phyloP scores from a whole-genome alignment of 208 protist species.

The Crithidia brevicula region DNA sequence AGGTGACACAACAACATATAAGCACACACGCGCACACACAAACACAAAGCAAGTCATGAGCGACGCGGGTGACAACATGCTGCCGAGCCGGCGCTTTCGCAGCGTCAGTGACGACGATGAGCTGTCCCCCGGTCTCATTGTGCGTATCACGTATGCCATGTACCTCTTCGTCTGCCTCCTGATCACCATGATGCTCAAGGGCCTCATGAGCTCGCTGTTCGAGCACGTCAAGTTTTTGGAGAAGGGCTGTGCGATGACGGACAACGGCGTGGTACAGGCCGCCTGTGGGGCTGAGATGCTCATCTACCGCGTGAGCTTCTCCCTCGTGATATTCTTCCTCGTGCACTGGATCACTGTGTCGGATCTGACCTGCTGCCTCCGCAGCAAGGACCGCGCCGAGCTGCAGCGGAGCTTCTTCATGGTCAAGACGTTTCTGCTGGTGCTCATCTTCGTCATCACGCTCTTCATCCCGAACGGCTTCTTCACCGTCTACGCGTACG shows the following conservation, averaged over 20 bases:
- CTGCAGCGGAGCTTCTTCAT: constrained; percentile 86
- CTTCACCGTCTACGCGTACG: constrained; percentile 81
- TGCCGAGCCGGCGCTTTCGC: constrained; percentile 23
- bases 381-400: constrained; percentile 65
- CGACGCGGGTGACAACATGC: constrained; percentile 14
- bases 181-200: constrained; percentile 59
- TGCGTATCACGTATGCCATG: constrained; percentile 79
- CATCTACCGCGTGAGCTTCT: constrained; percentile 87
- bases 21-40: constrained; percentile 5
- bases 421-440: constrained; percentile 75
- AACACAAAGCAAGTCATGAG: constrained; percentile 20
- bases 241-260: constrained; percentile 56
- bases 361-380: constrained; percentile 87
- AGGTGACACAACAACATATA: background rate
- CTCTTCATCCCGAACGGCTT: constrained; percentile 90
- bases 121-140: constrained; percentile 59
- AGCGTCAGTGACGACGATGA: constrained; percentile 37
- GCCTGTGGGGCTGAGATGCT: constrained; percentile 80
- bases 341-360: constrained; percentile 86
- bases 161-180: constrained; percentile 85
- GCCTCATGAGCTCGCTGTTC: constrained; percentile 57
- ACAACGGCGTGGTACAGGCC: constrained; percentile 27
- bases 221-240: constrained; percentile 55
- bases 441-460: constrained; percentile 62
- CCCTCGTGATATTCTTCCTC: constrained; percentile 81